Base-by-base conservation (phyloP, 306 rosid genomes). In the Lathyrus aphaca region DNA sequence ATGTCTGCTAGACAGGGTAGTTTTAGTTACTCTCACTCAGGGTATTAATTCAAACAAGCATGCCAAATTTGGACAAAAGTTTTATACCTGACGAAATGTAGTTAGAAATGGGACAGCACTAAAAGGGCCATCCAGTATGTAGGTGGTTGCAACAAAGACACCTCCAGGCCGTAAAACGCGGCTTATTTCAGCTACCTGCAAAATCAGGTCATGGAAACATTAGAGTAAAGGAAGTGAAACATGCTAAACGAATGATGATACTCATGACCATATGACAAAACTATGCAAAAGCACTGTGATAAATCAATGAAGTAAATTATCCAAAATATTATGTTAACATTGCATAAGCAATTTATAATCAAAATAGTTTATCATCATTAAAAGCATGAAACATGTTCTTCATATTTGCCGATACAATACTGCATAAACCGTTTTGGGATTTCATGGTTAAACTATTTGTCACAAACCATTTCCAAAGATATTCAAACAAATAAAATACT, bases 111-210 rank as follows among this genome's bases (percentile, higher is more conserved):
- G 98, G 66, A 90, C 21, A 72, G 58, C 45, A 35, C 81, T 30
- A 57, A 75, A 86, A 45, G 85, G 90, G 10, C 97, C 96, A 6
- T 93, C 98, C 10, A 81, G 68, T 81, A 90, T 74, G 80, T 46
- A 80, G 66, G 97, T 94, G 57, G 91, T 85, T 21, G 97, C 95
- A 51, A 94, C 92, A 77, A 94, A 88, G 64, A 94, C 92, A 54
- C 98, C 97, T 73, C 96, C 97, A 16, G 97, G 97, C 78, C 94
- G 83, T 65, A 90, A 77, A 54, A 90, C 84, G 50, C 92, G 86
- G 77, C 97, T 88, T 78, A 90, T 88, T 77, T 90, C 98, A 59
- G 97, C 94, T 39, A 93, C 94, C 97, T 93, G 79, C 69, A 81
- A 82, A 50, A 73, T 38, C 55, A 57, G 35, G 54, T 48, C 13